phyloP scores from a whole-genome alignment of 768 basidiomycete species.

The Mycena maculata region DNA sequence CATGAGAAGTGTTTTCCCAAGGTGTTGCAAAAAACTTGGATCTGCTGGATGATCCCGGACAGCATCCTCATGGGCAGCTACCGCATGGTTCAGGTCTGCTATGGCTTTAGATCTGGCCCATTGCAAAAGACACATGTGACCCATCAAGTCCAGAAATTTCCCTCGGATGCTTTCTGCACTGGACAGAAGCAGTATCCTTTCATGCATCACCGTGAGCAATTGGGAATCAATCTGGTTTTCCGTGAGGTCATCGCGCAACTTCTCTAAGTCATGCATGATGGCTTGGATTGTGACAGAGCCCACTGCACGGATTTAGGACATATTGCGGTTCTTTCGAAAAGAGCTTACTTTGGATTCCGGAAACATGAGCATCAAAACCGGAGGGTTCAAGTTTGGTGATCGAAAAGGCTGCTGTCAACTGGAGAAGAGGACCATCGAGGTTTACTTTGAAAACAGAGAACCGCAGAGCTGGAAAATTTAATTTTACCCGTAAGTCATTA shows the following conservation, averaged over 20 bases:
- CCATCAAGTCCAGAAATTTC: neutral
- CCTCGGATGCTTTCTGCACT: neutral
- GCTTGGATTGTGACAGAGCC: neutral
- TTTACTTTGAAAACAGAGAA: neutral
- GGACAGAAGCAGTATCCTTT: neutral
- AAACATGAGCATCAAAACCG: neutral
- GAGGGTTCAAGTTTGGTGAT: neutral
- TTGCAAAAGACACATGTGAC: neutral
- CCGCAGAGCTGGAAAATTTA: neutral
- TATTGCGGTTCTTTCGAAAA: no score
- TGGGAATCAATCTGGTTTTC: neutral
- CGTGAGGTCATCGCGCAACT: neutral
- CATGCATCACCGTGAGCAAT: neutral
- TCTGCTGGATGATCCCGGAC: neutral
- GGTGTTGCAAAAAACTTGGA: neutral
- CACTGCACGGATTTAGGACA: neutral
- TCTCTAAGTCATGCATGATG: neutral
- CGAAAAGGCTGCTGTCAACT: slow-evolving; percentile 5
- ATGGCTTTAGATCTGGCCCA: neutral
- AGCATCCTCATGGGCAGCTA: neutral
- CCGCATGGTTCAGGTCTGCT: neutral
- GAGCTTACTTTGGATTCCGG: neutral
- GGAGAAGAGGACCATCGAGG: slow-evolving; percentile 1
- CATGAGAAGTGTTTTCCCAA: neutral
- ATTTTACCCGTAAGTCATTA: neutral